Evolutionary conservation across 164 flowering plant genomes (phyloP).

Genomic region (Piper longum): DNA sequence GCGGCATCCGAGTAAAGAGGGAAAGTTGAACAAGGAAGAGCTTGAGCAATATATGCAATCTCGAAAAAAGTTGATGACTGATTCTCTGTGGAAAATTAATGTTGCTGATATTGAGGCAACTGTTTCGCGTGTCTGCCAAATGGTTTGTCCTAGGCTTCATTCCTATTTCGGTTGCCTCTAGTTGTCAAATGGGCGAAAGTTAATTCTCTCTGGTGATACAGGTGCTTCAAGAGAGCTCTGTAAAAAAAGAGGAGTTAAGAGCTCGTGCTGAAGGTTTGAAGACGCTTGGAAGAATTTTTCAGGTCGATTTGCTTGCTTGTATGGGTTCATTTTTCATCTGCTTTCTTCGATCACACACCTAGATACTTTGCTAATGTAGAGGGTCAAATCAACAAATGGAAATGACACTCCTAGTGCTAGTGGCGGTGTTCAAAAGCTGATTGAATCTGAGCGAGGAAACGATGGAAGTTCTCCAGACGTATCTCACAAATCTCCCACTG

Average conservation of each 20-base stretch:
- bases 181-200: background rate
- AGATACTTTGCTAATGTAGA: too few relatives aligned
- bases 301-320: constrained; percentile 27
- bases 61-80: constrained; percentile 79
- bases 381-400: too few relatives aligned
- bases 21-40: constrained; percentile 83
- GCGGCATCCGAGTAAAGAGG: constrained; percentile 77
- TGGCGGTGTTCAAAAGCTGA: too few relatives aligned
- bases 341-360: too few relatives aligned
- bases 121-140: constrained; percentile 88
- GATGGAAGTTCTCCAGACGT: too few relatives aligned
- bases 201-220: constrained; percentile 13
- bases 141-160: constrained; percentile 38
- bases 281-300: constrained; percentile 84
- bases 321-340: background rate
- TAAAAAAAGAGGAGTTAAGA: constrained; percentile 78
- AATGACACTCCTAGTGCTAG: too few relatives aligned
- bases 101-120: constrained; percentile 97
- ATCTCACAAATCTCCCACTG: too few relatives aligned
- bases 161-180: background rate
- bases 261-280: constrained; percentile 88
- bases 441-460: too few relatives aligned
- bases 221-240: constrained; percentile 85
- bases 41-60: constrained; percentile 79
- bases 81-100: constrained; percentile 96